Conservation (phyloP, 2,329 filamentous ascomycete species). For the Penicillium vulpinum region DNA sequence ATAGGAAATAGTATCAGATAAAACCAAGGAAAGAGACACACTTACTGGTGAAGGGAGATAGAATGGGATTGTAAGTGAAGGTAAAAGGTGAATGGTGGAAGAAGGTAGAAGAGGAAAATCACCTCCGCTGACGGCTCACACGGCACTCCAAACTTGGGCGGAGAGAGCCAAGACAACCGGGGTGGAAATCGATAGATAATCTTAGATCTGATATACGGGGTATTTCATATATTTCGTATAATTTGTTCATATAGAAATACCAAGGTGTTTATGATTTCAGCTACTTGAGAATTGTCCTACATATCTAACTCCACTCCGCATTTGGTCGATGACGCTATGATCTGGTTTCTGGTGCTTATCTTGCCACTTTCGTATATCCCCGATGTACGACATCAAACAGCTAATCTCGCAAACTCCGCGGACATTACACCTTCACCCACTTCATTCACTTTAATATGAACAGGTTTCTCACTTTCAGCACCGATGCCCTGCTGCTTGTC, state of each 20-base stretch:
- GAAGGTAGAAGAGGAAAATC: background rate
- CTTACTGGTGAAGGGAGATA: background rate
- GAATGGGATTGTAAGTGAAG: background rate
- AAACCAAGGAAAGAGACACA: background rate
- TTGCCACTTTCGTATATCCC: background rate
- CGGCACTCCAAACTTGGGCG: constrained; percentile 13
- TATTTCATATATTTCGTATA: background rate
- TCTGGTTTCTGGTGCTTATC: background rate
- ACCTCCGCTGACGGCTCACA: constrained; percentile 6
- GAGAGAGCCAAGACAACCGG: constrained; percentile 9
- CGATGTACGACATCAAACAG: background rate
- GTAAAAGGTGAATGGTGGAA: background rate
- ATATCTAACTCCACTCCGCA: background rate
- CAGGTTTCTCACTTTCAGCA: background rate
- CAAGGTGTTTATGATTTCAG: background rate
- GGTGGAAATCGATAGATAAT: background rate
- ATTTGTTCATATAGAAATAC: background rate
- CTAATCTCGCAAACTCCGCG: background rate
- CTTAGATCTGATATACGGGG: background rate
- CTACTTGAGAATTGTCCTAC: background rate
- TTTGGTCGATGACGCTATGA: constrained; percentile 6
- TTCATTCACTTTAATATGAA: background rate
- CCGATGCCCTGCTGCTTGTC: background rate
- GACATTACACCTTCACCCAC: background rate
- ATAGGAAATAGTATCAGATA: background rate